Evolutionary conservation across 805 yeast species (phyloP).

Genomic region (Yarrowia deformans): DNA sequence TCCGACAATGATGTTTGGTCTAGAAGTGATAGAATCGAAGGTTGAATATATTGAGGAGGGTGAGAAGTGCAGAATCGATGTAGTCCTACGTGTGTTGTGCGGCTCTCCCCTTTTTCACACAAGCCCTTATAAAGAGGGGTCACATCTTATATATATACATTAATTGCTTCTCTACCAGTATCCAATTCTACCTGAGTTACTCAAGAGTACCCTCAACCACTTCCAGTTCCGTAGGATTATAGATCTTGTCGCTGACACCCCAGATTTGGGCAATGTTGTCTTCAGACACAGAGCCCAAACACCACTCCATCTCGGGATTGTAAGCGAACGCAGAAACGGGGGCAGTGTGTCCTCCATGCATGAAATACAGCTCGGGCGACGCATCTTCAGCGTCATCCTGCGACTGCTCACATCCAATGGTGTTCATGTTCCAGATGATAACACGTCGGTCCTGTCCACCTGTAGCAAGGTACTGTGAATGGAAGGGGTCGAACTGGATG

Average conservation of each 20-base stretch:
- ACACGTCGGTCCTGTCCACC: conserved; percentile 73
- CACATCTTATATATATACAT: conserved; percentile 1
- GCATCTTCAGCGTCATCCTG: conserved; percentile 64
- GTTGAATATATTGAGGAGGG: too few relatives aligned
- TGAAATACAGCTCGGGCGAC: conserved; percentile 78
- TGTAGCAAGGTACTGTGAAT: conserved; percentile 62
- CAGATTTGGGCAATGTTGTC: conserved; percentile 79
- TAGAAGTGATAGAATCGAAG: too few relatives aligned
- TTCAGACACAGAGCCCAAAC: conserved; percentile 73
- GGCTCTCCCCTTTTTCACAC: too few relatives aligned
- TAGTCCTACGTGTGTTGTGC: too few relatives aligned
- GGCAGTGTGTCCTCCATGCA: conserved; percentile 90
- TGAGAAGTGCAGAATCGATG: too few relatives aligned
- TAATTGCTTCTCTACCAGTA: not conserved
- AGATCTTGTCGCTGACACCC: conserved; percentile 47
- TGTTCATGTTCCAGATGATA: conserved; percentile 74
- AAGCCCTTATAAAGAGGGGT: too few relatives aligned
- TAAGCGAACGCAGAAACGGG: conserved; percentile 70
- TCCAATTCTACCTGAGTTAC: not conserved
- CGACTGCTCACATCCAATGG: conserved; percentile 61
- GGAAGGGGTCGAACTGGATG: conserved; percentile 60
- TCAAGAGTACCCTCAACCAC: conserved; percentile 6
- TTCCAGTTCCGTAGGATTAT: conserved; percentile 22
- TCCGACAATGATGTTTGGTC: too few relatives aligned
- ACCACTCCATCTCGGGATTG: conserved; percentile 65